These are phyloP conservation scores for Eucalyptus camaldulensis DNA, from an alignment of 345 rosid genomes.

Conservation along the genomic window DNA sequence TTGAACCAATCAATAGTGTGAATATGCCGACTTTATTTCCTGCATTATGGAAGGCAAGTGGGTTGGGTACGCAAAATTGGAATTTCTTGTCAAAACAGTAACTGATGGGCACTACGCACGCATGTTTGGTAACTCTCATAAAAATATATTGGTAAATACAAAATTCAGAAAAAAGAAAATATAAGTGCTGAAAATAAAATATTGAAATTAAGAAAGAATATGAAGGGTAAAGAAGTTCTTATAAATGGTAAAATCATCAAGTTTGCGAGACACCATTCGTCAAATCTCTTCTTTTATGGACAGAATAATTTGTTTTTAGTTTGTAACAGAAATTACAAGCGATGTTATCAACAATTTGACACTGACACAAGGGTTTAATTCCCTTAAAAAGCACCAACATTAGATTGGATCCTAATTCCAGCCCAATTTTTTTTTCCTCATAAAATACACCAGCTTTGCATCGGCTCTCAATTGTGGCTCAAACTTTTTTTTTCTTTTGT, in stretches of 20 bases:
- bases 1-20: background rate
- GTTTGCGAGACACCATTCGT: background rate
- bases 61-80: background rate
- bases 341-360: background rate
- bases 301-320: background rate
- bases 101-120: background rate
- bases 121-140: background rate
- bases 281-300: background rate
- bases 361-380: background rate
- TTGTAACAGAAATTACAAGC: background rate
- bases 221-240: background rate
- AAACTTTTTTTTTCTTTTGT: background rate
- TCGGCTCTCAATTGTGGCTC: background rate
- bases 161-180: background rate
- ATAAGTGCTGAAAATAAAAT: background rate
- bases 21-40: background rate
- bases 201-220: background rate
- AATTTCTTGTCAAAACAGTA: background rate
- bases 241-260: background rate
- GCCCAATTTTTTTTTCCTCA: background rate
- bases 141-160: background rate
- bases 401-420: background rate
- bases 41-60: background rate
- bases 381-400: background rate
- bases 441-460: background rate